Evolutionary conservation across 306 rosid species (phyloP), one percentile per base, ranked within the genome.

Genomic region (Cucumis melo): DNA sequence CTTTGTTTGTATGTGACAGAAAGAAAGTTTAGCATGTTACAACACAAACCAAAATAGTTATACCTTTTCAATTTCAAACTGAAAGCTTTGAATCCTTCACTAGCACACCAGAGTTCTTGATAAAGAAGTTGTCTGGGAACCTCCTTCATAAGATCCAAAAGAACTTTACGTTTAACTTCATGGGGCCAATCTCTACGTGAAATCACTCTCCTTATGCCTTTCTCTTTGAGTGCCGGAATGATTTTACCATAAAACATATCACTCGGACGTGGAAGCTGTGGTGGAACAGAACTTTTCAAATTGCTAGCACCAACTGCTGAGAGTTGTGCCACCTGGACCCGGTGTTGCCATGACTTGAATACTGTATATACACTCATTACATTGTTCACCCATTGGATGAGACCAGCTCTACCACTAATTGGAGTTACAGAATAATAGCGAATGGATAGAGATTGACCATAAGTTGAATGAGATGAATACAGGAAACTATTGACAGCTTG

Each of bases 151-250:
- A 93, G 97, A 84, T 93, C 98, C 77, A 91, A 81, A 78, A 91
- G 91, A 84, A 93, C 98, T 85, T 91, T 93, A 75, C 89, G 85
- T 84, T 93, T 93, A 80, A 93, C 98, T 84, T 93, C 98, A 77
- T 88, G 97, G 74, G 98, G 98, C 98, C 98, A 93, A 81, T 93
- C 98, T 84, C 98, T 91, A 70, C 98, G 89, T 77, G 97, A 93
- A 86, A 93, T 91, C 85, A 93, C 98, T 88, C 98, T 91, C 82
- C 90, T 91, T 80, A 93, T 93, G 80, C 98, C 98, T 86, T 93
- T 93, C 87, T 93, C 98, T 86, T 93, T 93, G 56, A 93, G 96
- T 79, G 98, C 98, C 27, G 98, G 98, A 80, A 93, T 93, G 84
- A 93, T 93, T 87, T 93, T 93, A 82, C 98, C 98, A 79, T 93